Evolutionary conservation across 1,139 yeast genomes (phyloP), one percentile per base, ranked within the genome.

Genomic region (Debaryomyces nepalensis): DNA sequence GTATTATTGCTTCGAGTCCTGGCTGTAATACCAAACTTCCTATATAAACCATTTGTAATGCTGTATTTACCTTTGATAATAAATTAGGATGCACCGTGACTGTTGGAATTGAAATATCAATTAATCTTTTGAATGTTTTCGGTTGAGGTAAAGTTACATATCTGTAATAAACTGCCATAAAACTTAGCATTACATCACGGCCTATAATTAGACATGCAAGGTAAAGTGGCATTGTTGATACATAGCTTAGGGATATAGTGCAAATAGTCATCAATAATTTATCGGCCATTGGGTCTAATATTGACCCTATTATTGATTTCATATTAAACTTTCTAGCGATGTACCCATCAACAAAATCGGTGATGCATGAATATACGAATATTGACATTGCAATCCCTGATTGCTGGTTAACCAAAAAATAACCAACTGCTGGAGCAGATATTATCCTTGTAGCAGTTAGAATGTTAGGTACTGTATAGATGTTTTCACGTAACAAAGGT

Each of bases 201-300:
- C 98, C 98, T 16, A 93, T 71, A 23, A 95, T 90, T 14, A 89
- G 53, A 0, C 70, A 64, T 0, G 96, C 97, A 40, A 93, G 68
- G 42, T 81, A 75, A 3, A 77, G 43, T 0, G 90, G 95, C 59
- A 87, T 80, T 14, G 82, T 80, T 3, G 86, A 81, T 0, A 83
- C 74, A 26, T 81, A 79, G 0, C 95, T 82, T 45, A 93, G 68
- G 41, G 96, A 81, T 0, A 84, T 72, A 0, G 98, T 90, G 42
- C 96, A 81, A 0, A 87, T 81, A 33, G 95, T 79, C 97, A 95
- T 89, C 35, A 95, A 70, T 18, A 87, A 70, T 62, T 95, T 95
- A 59, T 95, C 99, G 0, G 99, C 99, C 70, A 90, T 75, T 0
- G 99, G 99, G 57, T 95, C 99, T 32, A 95, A 70, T 15, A 95